Evolutionary conservation across 371 early-diverging fungal species (phyloP), one percentile per base, ranked within the genome.

Genomic region (Fennellomyces sp.): DNA sequence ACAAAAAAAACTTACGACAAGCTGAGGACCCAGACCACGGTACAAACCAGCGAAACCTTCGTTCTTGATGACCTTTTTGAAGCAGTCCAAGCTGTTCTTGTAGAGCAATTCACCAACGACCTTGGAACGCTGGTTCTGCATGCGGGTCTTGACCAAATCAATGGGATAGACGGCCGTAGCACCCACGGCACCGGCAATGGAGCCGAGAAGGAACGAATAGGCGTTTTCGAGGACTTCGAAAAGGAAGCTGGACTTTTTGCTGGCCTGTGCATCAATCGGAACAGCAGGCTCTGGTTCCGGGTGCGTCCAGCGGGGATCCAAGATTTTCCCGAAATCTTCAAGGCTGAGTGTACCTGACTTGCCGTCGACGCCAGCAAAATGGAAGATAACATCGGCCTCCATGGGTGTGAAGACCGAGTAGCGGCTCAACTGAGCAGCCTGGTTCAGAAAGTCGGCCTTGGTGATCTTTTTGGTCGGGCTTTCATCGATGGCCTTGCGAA

Each of bases 141-240:
- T 95, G 51, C 98, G 87, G 0, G 98, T 98, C 76, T 98, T 98
- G 60, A 98, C 97, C 58, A 98, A 76, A 80, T 98, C 98, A 53
- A 98, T 96, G 15, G 98, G 98, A 69, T 98, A 98, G 25, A 98
- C 96, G 55, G 90, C 91, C 2, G 95, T 92, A 5, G 97, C 97
- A 56, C 67, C 98, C 21, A 97, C 89, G 17, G 96, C 96, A 70
- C 98, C 98, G 59, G 94, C 96, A 69, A 97, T 83, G 1, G 96
- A 88, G 26, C 96, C 98, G 17, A 96, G 77, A 13, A 84, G 63
- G 70, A 98, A 97, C 42, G 88, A 85, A 65, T 92, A 83, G 19
- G 72, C 69, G 45, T 75, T 77, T 31, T 77, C 81, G 6, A 78
- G 52, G 17, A 78, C 15, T n/a, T 72, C 75, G 66, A 74, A 74